These are phyloP conservation scores for Pseudomonodictys pantanalensis DNA, from an alignment of 495 filamentous ascomycete genomes.

Conservation along the genomic window DNA sequence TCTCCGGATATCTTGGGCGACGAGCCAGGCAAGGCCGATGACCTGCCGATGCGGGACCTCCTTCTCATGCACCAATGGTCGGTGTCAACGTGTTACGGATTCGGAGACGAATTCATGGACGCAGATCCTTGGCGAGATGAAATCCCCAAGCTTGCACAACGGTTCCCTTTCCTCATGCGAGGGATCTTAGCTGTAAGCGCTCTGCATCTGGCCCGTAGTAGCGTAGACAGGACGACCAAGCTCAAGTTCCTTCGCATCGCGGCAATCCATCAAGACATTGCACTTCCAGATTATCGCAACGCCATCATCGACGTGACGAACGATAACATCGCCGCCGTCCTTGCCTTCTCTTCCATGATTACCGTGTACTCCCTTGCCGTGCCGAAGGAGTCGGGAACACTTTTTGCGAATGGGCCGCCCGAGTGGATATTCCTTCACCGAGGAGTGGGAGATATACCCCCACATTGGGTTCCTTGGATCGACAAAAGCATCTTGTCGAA, in stretches of 20 bases:
- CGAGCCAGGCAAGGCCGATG: not conserved
- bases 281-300: constrained; percentile 15
- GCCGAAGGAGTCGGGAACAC: not conserved
- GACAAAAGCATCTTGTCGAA: not conserved
- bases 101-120: constrained; percentile 8
- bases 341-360: constrained; percentile 15
- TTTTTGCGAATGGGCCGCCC: not conserved
- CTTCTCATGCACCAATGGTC: constrained; percentile 21
- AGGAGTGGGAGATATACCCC: constrained; percentile 1
- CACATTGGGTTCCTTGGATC: constrained; percentile 6
- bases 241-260: constrained; percentile 6
- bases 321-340: constrained; percentile 7
- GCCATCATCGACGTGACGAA: constrained; percentile 12
- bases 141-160: constrained; percentile 6
- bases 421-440: constrained; percentile 15
- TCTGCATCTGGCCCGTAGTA: not conserved
- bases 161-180: constrained; percentile 20
- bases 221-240: not conserved
- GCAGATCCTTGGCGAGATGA: constrained; percentile 17
- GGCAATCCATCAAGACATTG: constrained; percentile 20
- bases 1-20: constrained; percentile 11
- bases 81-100: constrained; percentile 17
- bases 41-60: constrained; percentile 17
- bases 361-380: constrained; percentile 19
- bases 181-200: constrained; percentile 15